phyloP scores from a whole-genome alignment of 2,329 filamentous ascomycete genomes.

The Elsinoe australis region DNA sequence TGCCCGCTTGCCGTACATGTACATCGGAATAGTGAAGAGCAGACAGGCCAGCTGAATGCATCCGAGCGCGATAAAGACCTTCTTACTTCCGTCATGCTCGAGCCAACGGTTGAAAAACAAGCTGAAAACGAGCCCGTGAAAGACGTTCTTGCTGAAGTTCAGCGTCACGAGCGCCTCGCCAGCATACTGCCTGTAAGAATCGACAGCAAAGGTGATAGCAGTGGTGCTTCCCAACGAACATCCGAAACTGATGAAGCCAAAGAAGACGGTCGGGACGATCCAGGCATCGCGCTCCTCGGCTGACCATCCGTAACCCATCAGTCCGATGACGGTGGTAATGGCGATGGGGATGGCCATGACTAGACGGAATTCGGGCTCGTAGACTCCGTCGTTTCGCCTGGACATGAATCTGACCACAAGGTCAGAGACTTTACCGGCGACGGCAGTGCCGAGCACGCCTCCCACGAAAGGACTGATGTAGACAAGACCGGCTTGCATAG shows the following conservation, averaged over 20 bases:
- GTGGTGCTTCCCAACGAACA: slow-evolving; percentile 87
- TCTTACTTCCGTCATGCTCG: slow-evolving; percentile 62
- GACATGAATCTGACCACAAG: slow-evolving; percentile 75
- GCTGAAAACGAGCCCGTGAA: slow-evolving; percentile 82
- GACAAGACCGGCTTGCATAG: slow-evolving; percentile 73
- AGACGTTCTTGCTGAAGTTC: slow-evolving; percentile 89
- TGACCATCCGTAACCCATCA: slow-evolving; percentile 97
- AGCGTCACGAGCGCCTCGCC: slow-evolving; percentile 89
- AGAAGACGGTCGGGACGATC: slow-evolving; percentile 91
- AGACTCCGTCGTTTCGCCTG: slow-evolving; percentile 79
- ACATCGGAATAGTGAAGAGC: slow-evolving; percentile 77
- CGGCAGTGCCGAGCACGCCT: slow-evolving; percentile 80
- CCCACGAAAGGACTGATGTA: slow-evolving; percentile 88
- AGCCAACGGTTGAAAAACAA: slow-evolving; percentile 86
- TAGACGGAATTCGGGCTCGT: slow-evolving; percentile 88
- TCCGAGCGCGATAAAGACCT: slow-evolving; percentile 74
- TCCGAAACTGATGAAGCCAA: slow-evolving; percentile 84
- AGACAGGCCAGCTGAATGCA: slow-evolving; percentile 74
- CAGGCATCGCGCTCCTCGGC: slow-evolving; percentile 65
- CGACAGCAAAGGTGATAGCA: slow-evolving; percentile 86
- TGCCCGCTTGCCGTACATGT: slow-evolving; percentile 82
- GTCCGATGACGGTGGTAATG: slow-evolving; percentile 69
- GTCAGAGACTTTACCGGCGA: slow-evolving; percentile 83
- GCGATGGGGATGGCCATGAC: slow-evolving; percentile 79
- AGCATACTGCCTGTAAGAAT: slow-evolving; percentile 87